Conservation (phyloP, 2,329 filamentous ascomycete species). For the Cercospora sp. region DNA sequence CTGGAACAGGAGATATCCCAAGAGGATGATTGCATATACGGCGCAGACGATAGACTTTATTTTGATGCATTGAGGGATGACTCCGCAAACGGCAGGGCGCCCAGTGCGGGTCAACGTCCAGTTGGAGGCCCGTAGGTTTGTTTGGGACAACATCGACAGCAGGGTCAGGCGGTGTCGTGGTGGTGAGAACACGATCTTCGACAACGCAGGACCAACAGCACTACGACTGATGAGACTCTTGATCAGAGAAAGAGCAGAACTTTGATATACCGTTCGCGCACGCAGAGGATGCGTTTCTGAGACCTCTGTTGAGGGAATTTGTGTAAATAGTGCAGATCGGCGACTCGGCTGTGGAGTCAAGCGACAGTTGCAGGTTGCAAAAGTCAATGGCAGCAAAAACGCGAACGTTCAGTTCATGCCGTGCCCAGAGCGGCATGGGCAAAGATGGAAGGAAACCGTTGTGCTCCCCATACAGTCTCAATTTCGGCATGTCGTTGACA, state of each 20-base stretch:
- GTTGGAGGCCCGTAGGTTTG: conserved; percentile 8
- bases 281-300: neutral
- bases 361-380: neutral
- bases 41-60: conserved; percentile 31
- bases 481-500: neutral
- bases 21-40: conserved; percentile 41
- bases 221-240: conserved; percentile 19
- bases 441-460: neutral
- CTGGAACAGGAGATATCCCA: conserved; percentile 35
- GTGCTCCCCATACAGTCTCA: neutral
- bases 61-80: conserved; percentile 33
- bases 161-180: conserved; percentile 10
- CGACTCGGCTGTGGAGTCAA: neutral
- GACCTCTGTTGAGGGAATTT: neutral
- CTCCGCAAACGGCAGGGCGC: conserved; percentile 11
- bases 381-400: neutral
- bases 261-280: neutral
- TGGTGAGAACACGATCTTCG: neutral
- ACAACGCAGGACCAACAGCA: conserved; percentile 22
- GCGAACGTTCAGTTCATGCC: neutral
- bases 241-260: conserved; percentile 1
- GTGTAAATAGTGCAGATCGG: neutral
- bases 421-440: neutral
- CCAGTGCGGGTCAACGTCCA: conserved; percentile 13
- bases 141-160: conserved; percentile 27